These are phyloP conservation scores for Chaetomium fimeti DNA, from an alignment of 495 filamentous ascomycete genomes.

Conservation along the genomic window DNA sequence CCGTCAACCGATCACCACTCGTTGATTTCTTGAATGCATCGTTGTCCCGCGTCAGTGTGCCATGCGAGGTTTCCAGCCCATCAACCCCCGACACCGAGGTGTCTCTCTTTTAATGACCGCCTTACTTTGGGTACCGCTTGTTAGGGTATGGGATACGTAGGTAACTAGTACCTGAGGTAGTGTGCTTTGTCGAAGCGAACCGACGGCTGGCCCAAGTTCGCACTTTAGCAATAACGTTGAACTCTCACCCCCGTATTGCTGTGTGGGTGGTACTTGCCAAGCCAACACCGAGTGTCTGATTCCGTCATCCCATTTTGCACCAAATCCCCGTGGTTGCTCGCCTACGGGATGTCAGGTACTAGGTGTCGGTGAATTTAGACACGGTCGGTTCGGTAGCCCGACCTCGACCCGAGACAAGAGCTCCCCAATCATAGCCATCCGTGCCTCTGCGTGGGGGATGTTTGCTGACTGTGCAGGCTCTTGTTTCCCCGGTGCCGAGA, in stretches of 20 bases:
- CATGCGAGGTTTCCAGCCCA: not conserved
- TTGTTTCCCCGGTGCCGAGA: not conserved
- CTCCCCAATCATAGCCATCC: not conserved
- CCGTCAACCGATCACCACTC: too few relatives aligned
- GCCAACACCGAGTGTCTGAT: conserved; percentile 24
- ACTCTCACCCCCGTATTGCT: too few relatives aligned
- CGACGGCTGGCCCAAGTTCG: conserved; percentile 5
- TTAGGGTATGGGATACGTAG: not conserved
- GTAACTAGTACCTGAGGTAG: not conserved
- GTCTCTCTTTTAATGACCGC: not conserved
- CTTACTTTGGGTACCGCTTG: not conserved
- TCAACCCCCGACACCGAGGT: not conserved
- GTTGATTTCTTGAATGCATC: too few relatives aligned
- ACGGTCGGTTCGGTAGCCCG: not conserved
- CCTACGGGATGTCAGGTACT: conserved; percentile 5
- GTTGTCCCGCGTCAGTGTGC: too few relatives aligned
- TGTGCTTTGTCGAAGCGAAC: conserved; percentile 5
- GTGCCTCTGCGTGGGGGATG: not conserved
- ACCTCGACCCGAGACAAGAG: not conserved
- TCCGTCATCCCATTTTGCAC: conserved; percentile 22
- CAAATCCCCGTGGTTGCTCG: not conserved
- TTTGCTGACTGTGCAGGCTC: not conserved
- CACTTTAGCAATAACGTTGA: too few relatives aligned
- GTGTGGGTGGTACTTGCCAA: too few relatives aligned
- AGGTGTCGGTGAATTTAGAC: not conserved